phyloP scores from a whole-genome alignment of 768 basidiomycete genomes.

The Rhizopogon roseolus region DNA sequence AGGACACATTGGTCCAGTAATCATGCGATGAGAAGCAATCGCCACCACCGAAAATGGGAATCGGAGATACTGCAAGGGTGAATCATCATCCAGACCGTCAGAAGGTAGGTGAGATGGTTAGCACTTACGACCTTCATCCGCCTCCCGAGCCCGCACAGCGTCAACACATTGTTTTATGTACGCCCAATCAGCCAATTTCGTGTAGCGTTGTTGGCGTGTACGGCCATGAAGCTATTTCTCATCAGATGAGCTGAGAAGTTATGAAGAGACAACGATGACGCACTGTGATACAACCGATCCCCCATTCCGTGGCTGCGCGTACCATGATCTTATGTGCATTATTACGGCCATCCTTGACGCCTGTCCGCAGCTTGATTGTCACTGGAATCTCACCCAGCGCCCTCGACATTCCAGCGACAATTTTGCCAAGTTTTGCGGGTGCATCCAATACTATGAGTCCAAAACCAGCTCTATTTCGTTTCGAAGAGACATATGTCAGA shows the following conservation, averaged over 20 bases:
- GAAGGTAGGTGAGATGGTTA: neutral
- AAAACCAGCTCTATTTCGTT: neutral
- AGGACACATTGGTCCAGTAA: conserved; percentile 73
- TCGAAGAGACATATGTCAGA: neutral
- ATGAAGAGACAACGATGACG: conserved; percentile 4
- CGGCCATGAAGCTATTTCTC: conserved; percentile 82
- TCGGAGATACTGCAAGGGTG: conserved; percentile 53
- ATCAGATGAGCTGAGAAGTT: conserved; percentile 1
- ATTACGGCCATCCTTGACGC: conserved; percentile 85
- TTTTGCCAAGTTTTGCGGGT: conserved; percentile 77
- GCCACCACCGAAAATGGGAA: conserved; percentile 97
- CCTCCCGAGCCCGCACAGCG: conserved; percentile 66
- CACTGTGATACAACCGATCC: conserved; percentile 41
- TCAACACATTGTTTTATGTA: conserved; percentile 89
- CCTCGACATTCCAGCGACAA: conserved; percentile 85
- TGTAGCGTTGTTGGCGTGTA: conserved; percentile 92
- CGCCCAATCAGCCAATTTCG: conserved; percentile 88
- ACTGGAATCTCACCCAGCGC: conserved; percentile 90
- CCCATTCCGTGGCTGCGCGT: conserved; percentile 53
- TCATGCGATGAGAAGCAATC: conserved; percentile 88
- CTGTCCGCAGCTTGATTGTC: conserved; percentile 88
- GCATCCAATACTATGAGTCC: conserved; percentile 70
- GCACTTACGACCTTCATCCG: conserved; percentile 63
- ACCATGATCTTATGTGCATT: conserved; percentile 90
- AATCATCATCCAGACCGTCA: neutral